phyloP scores from a whole-genome alignment of 2,329 filamentous ascomycete species.

The Aureobasidium melanogenum region DNA sequence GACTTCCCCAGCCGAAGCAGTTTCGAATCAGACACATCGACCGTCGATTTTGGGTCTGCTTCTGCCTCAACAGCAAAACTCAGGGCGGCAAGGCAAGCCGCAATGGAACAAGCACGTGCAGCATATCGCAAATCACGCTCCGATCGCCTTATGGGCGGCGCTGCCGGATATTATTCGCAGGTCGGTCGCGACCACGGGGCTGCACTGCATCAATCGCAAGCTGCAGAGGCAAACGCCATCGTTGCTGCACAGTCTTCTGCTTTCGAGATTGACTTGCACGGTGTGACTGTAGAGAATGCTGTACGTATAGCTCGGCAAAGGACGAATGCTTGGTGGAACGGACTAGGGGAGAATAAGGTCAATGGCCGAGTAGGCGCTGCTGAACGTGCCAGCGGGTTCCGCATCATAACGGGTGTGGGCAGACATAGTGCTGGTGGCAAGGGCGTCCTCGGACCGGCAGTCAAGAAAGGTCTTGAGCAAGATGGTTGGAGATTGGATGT shows the following conservation, averaged over 20 bases:
- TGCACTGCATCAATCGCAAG: slow-evolving; percentile 49
- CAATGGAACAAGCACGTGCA: slow-evolving; percentile 49
- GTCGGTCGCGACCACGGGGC: slow-evolving; percentile 57
- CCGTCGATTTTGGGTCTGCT: slow-evolving; percentile 17
- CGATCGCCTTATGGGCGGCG: slow-evolving; percentile 64
- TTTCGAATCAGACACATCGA: not conserved
- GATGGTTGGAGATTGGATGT: slow-evolving; percentile 80
- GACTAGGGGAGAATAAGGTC: slow-evolving; percentile 56
- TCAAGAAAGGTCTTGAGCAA: slow-evolving; percentile 63
- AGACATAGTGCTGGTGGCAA: slow-evolving; percentile 68
- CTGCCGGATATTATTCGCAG: slow-evolving; percentile 66
- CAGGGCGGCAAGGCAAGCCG: slow-evolving; percentile 38
- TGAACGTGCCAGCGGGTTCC: slow-evolving; percentile 48
- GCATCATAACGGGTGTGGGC: slow-evolving; percentile 73
- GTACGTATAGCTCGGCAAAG: slow-evolving; percentile 64
- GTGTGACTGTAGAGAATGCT: slow-evolving; percentile 71
- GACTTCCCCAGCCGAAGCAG: not conserved
- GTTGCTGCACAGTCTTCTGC: slow-evolving; percentile 56
- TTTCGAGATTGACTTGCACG: slow-evolving; percentile 67
- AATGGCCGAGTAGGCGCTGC: slow-evolving; percentile 35
- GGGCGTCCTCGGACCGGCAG: slow-evolving; percentile 67
- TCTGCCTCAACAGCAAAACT: slow-evolving; percentile 35
- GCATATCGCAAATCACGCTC: slow-evolving; percentile 57
- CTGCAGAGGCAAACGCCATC: slow-evolving; percentile 59
- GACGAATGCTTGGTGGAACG: slow-evolving; percentile 67